Percentiles rank a stretch among this genome's conserved stretches.
Conservation (phyloP, 495 filamentous ascomycete species). For the Staphylotrichum longicolle region DNA sequence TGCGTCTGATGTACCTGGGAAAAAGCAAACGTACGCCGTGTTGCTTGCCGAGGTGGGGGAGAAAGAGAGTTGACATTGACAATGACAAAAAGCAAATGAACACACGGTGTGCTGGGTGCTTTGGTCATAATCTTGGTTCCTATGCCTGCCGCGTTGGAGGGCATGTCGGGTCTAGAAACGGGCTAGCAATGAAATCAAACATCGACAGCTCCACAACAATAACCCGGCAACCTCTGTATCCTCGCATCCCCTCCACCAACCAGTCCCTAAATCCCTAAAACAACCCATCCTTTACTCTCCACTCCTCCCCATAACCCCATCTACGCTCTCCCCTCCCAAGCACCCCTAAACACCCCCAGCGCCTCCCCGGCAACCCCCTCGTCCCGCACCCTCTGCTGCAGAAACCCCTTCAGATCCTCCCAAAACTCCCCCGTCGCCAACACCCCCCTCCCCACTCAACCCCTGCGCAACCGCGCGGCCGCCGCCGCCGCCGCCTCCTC, state of each 20-base stretch:
- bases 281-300: neutral
- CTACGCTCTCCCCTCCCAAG: constrained; percentile 51
- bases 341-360: constrained; percentile 62
- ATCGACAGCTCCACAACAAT: too few relatives aligned
- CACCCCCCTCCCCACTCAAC: constrained; percentile 44
- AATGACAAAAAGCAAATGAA: neutral
- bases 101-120: neutral
- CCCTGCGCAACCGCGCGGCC: constrained; percentile 32
- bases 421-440: constrained; percentile 77
- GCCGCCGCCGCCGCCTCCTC: constrained; percentile 8
- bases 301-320: neutral
- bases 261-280: neutral
- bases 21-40: constrained; percentile 3
- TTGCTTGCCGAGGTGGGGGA: neutral
- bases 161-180: too few relatives aligned
- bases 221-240: too few relatives aligned
- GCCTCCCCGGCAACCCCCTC: constrained; percentile 63
- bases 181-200: too few relatives aligned
- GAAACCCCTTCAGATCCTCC: constrained; percentile 77
- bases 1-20: neutral
- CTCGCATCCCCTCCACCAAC: neutral
- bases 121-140: neutral
- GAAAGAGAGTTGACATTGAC: constrained; percentile 3
- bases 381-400: constrained; percentile 75
- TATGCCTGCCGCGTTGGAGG: neutral